These are phyloP conservation scores for Bondarzewia mesenterica DNA, from an alignment of 1,284 basidiomycete genomes.

Conservation along the genomic window DNA sequence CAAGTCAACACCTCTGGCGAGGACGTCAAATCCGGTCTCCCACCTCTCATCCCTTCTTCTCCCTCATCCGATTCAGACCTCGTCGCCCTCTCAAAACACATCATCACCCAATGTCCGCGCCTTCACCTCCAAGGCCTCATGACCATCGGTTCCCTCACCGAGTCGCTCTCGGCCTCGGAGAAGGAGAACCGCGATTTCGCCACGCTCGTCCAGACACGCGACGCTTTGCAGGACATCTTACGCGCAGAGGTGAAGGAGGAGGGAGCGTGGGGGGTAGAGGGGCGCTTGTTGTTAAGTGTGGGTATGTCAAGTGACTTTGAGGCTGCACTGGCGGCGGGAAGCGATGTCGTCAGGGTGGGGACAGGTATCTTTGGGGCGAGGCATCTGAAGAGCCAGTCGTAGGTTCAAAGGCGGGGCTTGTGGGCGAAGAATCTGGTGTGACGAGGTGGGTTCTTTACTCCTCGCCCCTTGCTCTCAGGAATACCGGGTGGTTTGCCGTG, in stretches of 20 bases:
- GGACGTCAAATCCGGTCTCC: constrained; percentile 81
- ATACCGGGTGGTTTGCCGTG: too few relatives aligned
- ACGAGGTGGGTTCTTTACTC: too few relatives aligned
- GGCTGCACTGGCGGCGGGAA: constrained; percentile 77
- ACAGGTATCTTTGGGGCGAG: constrained; percentile 85
- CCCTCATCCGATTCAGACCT: constrained; percentile 44
- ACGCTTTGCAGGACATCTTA: constrained; percentile 43
- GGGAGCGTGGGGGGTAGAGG: constrained; percentile 35
- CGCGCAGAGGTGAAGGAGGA: constrained; percentile 21
- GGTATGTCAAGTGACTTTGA: constrained; percentile 98
- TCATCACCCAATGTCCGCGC: constrained; percentile 67
- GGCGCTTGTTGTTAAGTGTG: constrained; percentile 82
- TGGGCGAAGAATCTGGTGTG: too few relatives aligned
- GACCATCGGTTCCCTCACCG: constrained; percentile 87
- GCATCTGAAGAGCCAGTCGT: constrained; percentile 35
- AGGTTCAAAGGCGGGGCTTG: too few relatives aligned
- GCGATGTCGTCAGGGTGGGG: constrained; percentile 87
- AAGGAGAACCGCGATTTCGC: constrained; percentile 83
- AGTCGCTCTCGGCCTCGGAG: constrained; percentile 50
- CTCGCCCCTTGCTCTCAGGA: too few relatives aligned
- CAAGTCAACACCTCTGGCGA: constrained; percentile 96
- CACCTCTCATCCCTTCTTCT: constrained; percentile 44
- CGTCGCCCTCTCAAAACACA: constrained; percentile 59
- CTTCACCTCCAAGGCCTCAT: constrained; percentile 83
- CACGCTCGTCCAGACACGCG: constrained; percentile 56